Conservation (phyloP, 2,329 filamentous ascomycete genomes). For the Aspergillus sp. region DNA sequence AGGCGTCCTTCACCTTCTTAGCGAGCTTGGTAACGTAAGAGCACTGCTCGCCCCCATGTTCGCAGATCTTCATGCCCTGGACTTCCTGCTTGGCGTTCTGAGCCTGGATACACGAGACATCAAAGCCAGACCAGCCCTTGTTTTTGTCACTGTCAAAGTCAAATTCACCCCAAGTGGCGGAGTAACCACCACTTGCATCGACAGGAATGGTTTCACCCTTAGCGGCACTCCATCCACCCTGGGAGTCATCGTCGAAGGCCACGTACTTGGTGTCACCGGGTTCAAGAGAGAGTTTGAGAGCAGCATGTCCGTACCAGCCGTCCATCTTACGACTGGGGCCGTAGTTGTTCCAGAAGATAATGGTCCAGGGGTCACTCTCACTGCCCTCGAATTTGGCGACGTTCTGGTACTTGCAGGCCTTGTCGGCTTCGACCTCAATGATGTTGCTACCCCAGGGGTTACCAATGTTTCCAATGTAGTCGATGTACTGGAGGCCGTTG, state of each 20-base stretch:
- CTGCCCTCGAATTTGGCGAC: slow-evolving; percentile 34
- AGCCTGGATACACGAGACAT: slow-evolving; percentile 42
- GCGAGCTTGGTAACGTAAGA: slow-evolving; percentile 30
- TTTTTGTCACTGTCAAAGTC: slow-evolving; percentile 35
- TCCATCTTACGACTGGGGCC: slow-evolving; percentile 31
- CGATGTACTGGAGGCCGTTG: slow-evolving; percentile 19
- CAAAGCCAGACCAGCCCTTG: slow-evolving; percentile 36
- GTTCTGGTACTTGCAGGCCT: slow-evolving; percentile 37
- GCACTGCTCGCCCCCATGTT: slow-evolving; percentile 26
- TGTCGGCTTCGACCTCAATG: slow-evolving; percentile 32
- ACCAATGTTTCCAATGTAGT: slow-evolving; percentile 38
- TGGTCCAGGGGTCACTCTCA: slow-evolving; percentile 32
- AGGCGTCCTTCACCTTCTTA: slow-evolving; percentile 30
- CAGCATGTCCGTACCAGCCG: slow-evolving; percentile 36
- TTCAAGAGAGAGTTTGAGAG: slow-evolving; percentile 32
- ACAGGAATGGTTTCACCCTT: slow-evolving; percentile 28
- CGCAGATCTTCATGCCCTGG: slow-evolving; percentile 40
- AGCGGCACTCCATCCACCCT: slow-evolving; percentile 37
- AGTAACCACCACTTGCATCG: slow-evolving; percentile 29
- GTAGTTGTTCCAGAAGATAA: slow-evolving; percentile 44
- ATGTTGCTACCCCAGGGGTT: slow-evolving; percentile 43
- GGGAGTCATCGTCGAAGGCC: slow-evolving; percentile 38
- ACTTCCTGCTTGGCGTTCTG: slow-evolving; percentile 26
- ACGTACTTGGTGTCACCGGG: slow-evolving; percentile 35
- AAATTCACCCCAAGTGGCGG: slow-evolving; percentile 45